Percentiles rank a stretch among this genome's conserved stretches.
Conservation (phyloP, 139 green algal genomes). For the Asterochloris sp. region DNA sequence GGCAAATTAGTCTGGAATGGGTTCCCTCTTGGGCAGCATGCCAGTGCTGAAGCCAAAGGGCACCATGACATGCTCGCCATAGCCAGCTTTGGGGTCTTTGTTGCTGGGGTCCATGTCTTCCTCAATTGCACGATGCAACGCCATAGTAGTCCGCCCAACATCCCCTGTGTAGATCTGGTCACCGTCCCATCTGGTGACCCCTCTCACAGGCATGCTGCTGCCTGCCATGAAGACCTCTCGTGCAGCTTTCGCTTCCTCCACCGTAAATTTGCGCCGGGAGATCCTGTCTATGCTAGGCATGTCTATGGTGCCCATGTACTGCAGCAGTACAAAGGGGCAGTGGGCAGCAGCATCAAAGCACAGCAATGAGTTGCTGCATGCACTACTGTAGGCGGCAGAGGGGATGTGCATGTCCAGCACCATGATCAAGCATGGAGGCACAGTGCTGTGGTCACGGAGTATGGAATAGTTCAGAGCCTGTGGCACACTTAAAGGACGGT, state of each 20-base stretch:
- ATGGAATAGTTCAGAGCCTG: conserved; percentile 27
- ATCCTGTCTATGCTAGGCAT: conserved; percentile 20
- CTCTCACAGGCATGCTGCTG: conserved; percentile 34
- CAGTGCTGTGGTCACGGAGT: conserved; percentile 14
- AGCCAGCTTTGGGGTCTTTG: neutral
- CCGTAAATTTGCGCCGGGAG: conserved; percentile 31
- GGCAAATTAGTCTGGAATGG: neutral
- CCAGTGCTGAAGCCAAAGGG: conserved; percentile 73
- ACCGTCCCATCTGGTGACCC: conserved; percentile 40
- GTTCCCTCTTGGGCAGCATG: conserved; percentile 30
- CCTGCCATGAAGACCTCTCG: conserved; percentile 45
- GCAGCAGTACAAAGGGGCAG: neutral
- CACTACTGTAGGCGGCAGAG: conserved; percentile 27
- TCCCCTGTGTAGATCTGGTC: neutral
- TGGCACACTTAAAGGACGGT: conserved; percentile 47
- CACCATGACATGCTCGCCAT: conserved; percentile 53
- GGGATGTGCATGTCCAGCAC: neutral
- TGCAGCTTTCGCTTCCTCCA: conserved; percentile 39
- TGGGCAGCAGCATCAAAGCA: conserved; percentile 29
- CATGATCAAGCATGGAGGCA: neutral
- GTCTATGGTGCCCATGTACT: conserved; percentile 9
- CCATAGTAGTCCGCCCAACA: conserved; percentile 48
- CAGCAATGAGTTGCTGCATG: conserved; percentile 23
- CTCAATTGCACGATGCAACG: conserved; percentile 57
- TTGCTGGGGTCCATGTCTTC: conserved; percentile 46